Conservation (phyloP, 2,329 filamentous ascomycete genomes). For the Boeremia lycopersici region DNA sequence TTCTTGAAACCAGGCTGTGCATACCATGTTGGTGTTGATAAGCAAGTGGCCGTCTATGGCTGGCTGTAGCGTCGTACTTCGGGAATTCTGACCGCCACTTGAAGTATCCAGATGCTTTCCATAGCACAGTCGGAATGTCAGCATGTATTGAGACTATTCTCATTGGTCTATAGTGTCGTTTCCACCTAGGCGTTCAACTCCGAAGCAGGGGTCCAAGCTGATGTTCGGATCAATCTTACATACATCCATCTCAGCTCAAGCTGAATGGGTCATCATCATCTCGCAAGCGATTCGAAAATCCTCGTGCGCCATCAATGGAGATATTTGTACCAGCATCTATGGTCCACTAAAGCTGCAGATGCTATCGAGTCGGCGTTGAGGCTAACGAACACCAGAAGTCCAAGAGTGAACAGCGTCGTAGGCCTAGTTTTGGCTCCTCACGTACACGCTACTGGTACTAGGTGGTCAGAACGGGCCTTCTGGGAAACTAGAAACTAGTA, state of each 20-base stretch:
- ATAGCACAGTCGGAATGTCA: neutral
- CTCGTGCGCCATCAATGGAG: neutral
- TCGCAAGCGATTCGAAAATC: neutral
- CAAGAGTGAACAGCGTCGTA: neutral
- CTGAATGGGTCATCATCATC: neutral
- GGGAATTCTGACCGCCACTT: neutral
- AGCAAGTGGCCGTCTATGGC: neutral
- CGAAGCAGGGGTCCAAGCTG: slow-evolving; percentile 3
- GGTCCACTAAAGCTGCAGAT: neutral
- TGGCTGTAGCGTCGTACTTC: slow-evolving; percentile 7
- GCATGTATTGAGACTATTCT: neutral
- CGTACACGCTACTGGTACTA: neutral
- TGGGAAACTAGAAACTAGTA: neutral
- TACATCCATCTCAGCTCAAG: slow-evolving; percentile 4
- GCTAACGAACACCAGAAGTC: neutral
- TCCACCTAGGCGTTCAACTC: neutral
- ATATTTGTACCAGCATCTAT: slow-evolving; percentile 3
- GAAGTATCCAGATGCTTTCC: neutral
- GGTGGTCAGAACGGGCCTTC: too few relatives aligned
- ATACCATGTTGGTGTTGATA: neutral
- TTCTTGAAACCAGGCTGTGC: neutral
- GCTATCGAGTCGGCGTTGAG: neutral
- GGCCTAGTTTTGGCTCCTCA: neutral
- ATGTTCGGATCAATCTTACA: slow-evolving; percentile 8
- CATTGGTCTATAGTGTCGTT: neutral